Evolutionary conservation across 352 stramenopile genomes (phyloP), one percentile per base, ranked within the genome.

Genomic region (Phytophthora nicotianae): DNA sequence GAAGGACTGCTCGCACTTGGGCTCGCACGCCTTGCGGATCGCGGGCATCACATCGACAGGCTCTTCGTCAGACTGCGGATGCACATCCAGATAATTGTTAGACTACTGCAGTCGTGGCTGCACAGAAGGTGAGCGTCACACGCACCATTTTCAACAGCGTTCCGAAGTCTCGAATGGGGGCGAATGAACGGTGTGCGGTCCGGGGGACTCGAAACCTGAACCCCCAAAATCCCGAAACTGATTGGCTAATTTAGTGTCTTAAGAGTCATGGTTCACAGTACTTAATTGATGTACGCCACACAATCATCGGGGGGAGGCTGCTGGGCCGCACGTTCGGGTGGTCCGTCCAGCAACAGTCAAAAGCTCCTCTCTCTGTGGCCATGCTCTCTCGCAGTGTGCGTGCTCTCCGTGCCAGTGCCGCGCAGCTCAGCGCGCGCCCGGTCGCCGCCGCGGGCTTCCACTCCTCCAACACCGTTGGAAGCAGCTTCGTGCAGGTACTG

Each of bases 41-140:
- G 85, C 75, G 38, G 94, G 93, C 80, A 98, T 96, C 65, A 90
- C 87, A 81, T 98, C 91, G 66, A 98, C 93, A 65, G 89, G 81
- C 74, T 98, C 93, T 88, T 96, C 87, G 65, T 75, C 78, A 65
- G 77, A 79, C 83, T 90, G 53, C 14, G 53, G 9, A 51, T 7
- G 58, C 42, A 63, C 27, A 43, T 10, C 24, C 3, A 38, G 21
- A 20, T 10, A 23, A 5, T 13, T 5, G 55, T 60, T 54, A 59
- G 49, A 64, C 37, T 37, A 51, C 16, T 8, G 26, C 8, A 32
- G 26, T 35, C 29, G 41, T 19, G 17, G 11, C 35, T 50, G n/a
- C 2, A 23, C 8, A 43, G 50, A 16, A 26, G 2, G 38, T 35
- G 9, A 16, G 8, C 35, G 37, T 14, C 10, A 7, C 9, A 42